phyloP scores from a whole-genome alignment of 2,329 filamentous ascomycete species.

The Botrytis hyacinthi region DNA sequence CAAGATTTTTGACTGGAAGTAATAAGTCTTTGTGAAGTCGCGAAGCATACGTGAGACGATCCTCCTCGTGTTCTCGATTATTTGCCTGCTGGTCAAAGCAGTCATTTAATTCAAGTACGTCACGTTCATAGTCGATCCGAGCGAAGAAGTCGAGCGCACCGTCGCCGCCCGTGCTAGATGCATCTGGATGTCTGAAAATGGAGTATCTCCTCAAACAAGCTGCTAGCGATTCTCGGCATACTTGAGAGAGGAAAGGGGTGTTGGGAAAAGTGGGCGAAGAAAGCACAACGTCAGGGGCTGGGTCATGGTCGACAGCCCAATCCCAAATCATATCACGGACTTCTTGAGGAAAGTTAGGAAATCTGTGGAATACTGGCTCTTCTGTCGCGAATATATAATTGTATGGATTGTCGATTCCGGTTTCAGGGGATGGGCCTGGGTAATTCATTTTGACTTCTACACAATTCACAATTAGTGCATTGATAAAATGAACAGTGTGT shows the following conservation, averaged over 20 bases:
- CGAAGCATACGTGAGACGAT: too few relatives aligned
- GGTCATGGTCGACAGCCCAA: not conserved
- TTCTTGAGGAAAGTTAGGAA: not conserved
- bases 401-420: not conserved
- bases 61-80: too few relatives aligned
- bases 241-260: not conserved
- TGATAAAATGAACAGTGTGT: not conserved
- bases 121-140: not conserved
- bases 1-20: not conserved
- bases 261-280: not conserved
- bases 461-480: not conserved
- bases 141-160: not conserved
- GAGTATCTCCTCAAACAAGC: not conserved
- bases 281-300: not conserved
- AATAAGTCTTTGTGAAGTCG: not conserved
- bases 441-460: not conserved
- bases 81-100: too few relatives aligned
- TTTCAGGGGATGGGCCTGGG: not conserved
- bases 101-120: not conserved
- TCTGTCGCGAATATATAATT: not conserved
- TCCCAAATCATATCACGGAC: not conserved
- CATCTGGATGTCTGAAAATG: not conserved
- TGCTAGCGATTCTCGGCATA: not conserved
- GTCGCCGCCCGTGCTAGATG: not conserved
- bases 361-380: not conserved